Conservation (phyloP, 352 stramenopile genomes). For the Phytophthora sansomeana region DNA sequence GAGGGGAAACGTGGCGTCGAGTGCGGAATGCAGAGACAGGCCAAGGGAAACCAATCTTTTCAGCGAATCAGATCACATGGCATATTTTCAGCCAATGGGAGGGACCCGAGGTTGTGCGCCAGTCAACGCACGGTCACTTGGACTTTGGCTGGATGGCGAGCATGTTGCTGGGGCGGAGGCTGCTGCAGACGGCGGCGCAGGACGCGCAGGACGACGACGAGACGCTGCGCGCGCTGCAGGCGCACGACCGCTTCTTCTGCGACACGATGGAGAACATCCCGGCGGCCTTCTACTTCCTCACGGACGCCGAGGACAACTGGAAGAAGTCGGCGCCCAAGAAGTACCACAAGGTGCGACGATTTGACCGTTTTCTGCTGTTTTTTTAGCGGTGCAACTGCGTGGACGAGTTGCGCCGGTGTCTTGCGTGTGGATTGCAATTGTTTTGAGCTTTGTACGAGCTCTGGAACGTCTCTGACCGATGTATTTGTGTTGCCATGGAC, state of each 20-base stretch:
- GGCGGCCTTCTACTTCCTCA: constrained; percentile 80
- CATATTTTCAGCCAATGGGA: constrained; percentile 26
- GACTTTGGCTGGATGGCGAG: constrained; percentile 24
- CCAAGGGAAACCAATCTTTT: constrained; percentile 6
- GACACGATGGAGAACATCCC: constrained; percentile 80
- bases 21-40: constrained; percentile 24
- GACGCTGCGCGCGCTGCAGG: constrained; percentile 26
- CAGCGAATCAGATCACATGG: constrained; percentile 10
- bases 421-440: not conserved
- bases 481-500: constrained; percentile 3
- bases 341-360: constrained; percentile 68
- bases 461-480: constrained; percentile 18
- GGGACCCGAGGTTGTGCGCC: constrained; percentile 20
- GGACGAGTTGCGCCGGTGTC: not conserved
- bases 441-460: constrained; percentile 8
- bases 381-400: constrained; percentile 3
- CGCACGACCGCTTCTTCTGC: constrained; percentile 79
- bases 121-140: constrained; percentile 32
- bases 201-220: constrained; percentile 23
- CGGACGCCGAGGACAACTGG: constrained; percentile 81
- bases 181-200: constrained; percentile 47
- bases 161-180: constrained; percentile 64
- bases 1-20: constrained; percentile 11
- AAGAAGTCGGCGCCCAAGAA: constrained; percentile 76
- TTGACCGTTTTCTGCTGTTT: not conserved